phyloP scores from a whole-genome alignment of 2,329 filamentous ascomycete species.

The Pyrenochaeta sp. region DNA sequence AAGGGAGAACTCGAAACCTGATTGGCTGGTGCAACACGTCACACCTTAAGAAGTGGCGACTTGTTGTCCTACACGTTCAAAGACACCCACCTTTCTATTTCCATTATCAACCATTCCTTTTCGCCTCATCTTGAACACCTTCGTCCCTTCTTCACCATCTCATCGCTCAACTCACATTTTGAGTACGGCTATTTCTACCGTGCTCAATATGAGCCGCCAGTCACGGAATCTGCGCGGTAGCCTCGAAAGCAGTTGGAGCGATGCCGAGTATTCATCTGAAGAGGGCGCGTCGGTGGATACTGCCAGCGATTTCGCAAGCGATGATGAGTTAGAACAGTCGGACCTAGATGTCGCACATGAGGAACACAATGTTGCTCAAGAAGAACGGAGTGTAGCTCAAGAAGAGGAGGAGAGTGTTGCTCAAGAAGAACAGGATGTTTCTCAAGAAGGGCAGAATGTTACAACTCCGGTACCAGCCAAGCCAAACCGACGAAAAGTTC shows the following conservation, averaged over 20 bases:
- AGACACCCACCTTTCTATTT: not conserved
- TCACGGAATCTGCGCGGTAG: slow-evolving; percentile 30
- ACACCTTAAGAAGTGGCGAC: slow-evolving; percentile 33
- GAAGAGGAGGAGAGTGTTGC: too few relatives aligned
- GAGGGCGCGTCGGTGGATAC: slow-evolving; percentile 33
- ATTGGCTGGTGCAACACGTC: slow-evolving; percentile 41
- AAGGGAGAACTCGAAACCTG: slow-evolving; percentile 15
- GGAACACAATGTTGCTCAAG: too few relatives aligned
- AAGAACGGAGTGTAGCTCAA: too few relatives aligned
- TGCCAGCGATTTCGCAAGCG: slow-evolving; percentile 32
- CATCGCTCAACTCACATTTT: too few relatives aligned
- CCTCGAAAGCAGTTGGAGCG: slow-evolving; percentile 46
- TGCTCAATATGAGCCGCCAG: slow-evolving; percentile 30
- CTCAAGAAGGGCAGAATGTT: slow-evolving; percentile 18
- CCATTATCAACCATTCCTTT: not conserved
- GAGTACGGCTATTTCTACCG: too few relatives aligned
- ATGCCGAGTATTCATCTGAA: slow-evolving; percentile 38
- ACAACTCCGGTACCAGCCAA: slow-evolving; percentile 23
- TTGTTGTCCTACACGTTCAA: slow-evolving; percentile 11
- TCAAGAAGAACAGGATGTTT: slow-evolving; percentile 30
- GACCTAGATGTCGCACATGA: slow-evolving; percentile 27
- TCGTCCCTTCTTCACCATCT: too few relatives aligned
- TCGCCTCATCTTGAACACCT: not conserved
- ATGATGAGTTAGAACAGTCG: slow-evolving; percentile 31
- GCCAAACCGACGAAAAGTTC: too few relatives aligned